These are phyloP conservation scores for Paecilomyces sp. DNA, from an alignment of 2,329 filamentous ascomycete genomes.

Conservation along the genomic window DNA sequence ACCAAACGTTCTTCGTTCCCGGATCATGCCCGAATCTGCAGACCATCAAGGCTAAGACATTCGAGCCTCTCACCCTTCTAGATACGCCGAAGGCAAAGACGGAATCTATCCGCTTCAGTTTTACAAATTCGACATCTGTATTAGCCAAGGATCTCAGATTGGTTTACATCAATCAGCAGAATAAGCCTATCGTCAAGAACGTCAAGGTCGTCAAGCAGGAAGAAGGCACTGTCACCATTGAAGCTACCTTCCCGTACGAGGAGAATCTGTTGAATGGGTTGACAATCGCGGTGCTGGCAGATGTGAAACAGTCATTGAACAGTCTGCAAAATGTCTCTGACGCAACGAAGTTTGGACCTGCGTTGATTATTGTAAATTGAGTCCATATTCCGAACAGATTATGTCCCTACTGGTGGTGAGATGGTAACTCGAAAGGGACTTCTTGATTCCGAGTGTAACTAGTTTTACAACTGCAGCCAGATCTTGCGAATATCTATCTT, in stretches of 20 bases:
- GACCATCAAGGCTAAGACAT: constrained; percentile 46
- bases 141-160: constrained; percentile 10
- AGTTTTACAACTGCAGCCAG: too few relatives aligned
- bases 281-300: not conserved
- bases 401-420: not conserved
- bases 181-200: constrained; percentile 14
- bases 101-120: constrained; percentile 45
- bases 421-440: not conserved
- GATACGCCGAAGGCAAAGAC: constrained; percentile 22
- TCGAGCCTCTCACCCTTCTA: constrained; percentile 42
- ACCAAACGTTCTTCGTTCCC: constrained; percentile 50
- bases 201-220: constrained; percentile 8
- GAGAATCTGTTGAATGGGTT: not conserved
- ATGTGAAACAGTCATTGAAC: not conserved
- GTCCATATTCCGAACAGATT: not conserved
- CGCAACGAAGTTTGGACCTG: not conserved
- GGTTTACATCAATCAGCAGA: constrained; percentile 20
- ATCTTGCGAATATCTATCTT: too few relatives aligned
- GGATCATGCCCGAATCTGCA: constrained; percentile 44
- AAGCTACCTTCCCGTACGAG: not conserved
- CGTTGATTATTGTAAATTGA: not conserved
- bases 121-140: constrained; percentile 9
- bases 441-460: too few relatives aligned
- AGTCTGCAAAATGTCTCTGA: not conserved
- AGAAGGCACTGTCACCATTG: not conserved